A percentile compares a stretch with the other conserved stretches of the same genome.
These are phyloP conservation scores for Fraxinus baroniana DNA, from an alignment of 305 asterid species.

Conservation along the genomic window DNA sequence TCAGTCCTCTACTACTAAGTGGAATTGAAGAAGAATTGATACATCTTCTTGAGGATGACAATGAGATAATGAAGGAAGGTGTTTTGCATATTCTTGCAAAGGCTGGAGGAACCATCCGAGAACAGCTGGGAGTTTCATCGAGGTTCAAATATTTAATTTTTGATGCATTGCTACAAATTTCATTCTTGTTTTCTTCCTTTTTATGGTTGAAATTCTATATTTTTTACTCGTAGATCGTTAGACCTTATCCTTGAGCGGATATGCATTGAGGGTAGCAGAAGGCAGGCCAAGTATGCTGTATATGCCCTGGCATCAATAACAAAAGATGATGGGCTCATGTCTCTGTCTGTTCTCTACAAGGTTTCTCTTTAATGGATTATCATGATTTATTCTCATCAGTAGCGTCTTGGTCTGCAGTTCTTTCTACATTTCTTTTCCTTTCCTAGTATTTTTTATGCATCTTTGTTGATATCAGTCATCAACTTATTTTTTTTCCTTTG, in stretches of 20 bases:
- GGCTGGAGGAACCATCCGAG: conserved; percentile 98
- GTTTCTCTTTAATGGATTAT: conserved; percentile 39
- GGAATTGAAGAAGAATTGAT: conserved; percentile 91
- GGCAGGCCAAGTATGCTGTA: conserved; percentile 99
- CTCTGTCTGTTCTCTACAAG: conserved; percentile 98
- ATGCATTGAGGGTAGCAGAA: conserved; percentile 95
- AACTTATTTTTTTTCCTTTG: neutral
- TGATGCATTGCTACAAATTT: neutral
- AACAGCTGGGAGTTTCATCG: conserved; percentile 89
- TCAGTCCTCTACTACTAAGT: conserved; percentile 76
- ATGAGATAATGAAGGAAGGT: conserved; percentile 97
- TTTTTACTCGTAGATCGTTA: conserved; percentile 59
- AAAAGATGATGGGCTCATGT: conserved; percentile 96
- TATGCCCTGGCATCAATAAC: conserved; percentile 98
- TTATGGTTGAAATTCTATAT: neutral
- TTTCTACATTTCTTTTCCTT: conserved; percentile 23
- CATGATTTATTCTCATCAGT: conserved; percentile 2
- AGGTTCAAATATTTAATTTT: conserved; percentile 45
- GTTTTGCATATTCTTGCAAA: conserved; percentile 93
- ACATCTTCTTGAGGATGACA: conserved; percentile 91
- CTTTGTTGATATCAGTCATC: conserved; percentile 17
- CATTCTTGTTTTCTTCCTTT: neutral
- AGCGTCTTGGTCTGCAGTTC: conserved; percentile 6
- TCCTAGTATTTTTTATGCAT: conserved; percentile 6
- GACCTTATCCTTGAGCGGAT: conserved; percentile 97